These are phyloP conservation scores for Saccharomycopsis hybrid DNA, from an alignment of 1,139 yeast genomes.

Conservation along the genomic window DNA sequence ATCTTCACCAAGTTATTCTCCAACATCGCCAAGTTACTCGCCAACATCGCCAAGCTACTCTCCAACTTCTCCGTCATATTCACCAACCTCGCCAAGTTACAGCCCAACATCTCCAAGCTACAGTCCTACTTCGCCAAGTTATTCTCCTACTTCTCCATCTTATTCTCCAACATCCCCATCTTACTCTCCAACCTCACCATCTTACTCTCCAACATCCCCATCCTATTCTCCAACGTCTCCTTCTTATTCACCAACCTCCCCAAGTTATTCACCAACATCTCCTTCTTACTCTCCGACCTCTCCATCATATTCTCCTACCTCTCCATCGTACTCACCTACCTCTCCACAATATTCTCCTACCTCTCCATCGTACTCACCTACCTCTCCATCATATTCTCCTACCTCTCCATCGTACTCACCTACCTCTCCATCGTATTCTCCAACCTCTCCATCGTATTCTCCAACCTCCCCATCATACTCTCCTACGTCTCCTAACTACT, in stretches of 20 bases:
- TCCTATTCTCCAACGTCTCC: constrained; percentile 58
- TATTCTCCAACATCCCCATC: constrained; percentile 64
- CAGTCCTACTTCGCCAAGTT: constrained; percentile 66
- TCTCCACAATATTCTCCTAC: constrained; percentile 71
- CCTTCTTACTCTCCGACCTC: constrained; percentile 59
- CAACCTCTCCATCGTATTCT: constrained; percentile 62
- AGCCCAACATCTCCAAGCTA: constrained; percentile 65
- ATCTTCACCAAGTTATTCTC: constrained; percentile 68
- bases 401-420: constrained; percentile 69
- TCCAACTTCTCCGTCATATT: constrained; percentile 58
- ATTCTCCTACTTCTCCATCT: constrained; percentile 56
- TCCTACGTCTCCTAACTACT: constrained; percentile 66
- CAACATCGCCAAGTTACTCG: constrained; percentile 65
- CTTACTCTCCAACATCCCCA: constrained; percentile 62
- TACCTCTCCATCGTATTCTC: constrained; percentile 59
- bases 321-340: constrained; percentile 63
- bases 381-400: constrained; percentile 67
- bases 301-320: constrained; percentile 56
- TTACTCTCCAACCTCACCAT: constrained; percentile 56
- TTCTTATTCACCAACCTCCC: constrained; percentile 51
- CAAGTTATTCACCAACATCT: constrained; percentile 53
- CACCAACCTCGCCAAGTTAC: constrained; percentile 62
- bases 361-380: constrained; percentile 69
- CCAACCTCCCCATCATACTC: constrained; percentile 69
- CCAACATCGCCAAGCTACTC: constrained; percentile 61